These are phyloP conservation scores for Triticum dicoccoides DNA, from an alignment of 176 grass and related monocot genomes.

Conservation along the genomic window DNA sequence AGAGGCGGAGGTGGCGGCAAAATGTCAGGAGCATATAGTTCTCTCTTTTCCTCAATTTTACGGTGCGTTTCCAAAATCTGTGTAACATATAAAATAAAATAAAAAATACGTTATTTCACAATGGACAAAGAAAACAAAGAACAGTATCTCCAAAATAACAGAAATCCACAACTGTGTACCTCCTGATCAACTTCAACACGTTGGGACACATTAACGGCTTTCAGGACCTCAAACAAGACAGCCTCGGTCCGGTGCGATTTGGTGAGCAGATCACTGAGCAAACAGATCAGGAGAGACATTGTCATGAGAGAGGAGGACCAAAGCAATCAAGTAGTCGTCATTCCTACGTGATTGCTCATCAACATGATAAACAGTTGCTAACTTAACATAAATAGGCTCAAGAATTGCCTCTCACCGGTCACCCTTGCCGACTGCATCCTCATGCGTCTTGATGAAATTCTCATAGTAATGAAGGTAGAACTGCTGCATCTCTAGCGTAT, in stretches of 20 bases:
- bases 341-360: not conserved
- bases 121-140: not conserved
- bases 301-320: not conserved
- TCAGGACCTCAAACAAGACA: slow-evolving; percentile 83
- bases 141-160: not conserved
- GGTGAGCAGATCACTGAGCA: slow-evolving; percentile 59
- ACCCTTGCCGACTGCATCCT: slow-evolving; percentile 63
- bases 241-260: slow-evolving; percentile 73
- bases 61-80: too few species aligned
- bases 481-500: slow-evolving; percentile 53
- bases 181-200: slow-evolving; percentile 65
- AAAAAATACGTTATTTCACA: not conserved
- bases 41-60: too few species aligned
- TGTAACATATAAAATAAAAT: too few species aligned
- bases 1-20: too few species aligned
- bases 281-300: not conserved
- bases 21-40: too few species aligned
- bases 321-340: not conserved
- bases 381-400: not conserved
- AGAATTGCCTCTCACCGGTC: slow-evolving; percentile 55
- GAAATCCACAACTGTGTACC: slow-evolving; percentile 22
- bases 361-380: not conserved
- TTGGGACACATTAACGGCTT: slow-evolving; percentile 55
- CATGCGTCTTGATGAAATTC: slow-evolving; percentile 78
- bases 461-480: slow-evolving; percentile 85